A percentile compares a stretch with the other conserved stretches of the same genome.
Conservation (phyloP, 148 eudicot genomes). For the Vaccinium corymbosum region DNA sequence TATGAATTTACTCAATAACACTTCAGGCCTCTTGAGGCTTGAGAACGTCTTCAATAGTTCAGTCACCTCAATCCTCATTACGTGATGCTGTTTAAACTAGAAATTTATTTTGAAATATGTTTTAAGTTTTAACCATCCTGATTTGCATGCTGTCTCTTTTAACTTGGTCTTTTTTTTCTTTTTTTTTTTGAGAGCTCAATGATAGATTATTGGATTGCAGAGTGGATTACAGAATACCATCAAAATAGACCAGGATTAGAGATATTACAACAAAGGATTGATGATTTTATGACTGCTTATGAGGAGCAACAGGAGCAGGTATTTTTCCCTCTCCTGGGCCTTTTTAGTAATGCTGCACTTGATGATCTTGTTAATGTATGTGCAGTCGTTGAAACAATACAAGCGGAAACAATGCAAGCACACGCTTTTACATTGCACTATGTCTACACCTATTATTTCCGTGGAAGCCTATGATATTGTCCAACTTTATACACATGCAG, state of each 20-base stretch:
- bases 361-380: not conserved
- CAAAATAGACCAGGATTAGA: constrained; percentile 67
- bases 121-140: not conserved
- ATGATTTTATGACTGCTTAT: constrained; percentile 63
- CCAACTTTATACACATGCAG: not conserved
- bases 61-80: not conserved
- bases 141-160: not conserved
- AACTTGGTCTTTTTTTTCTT: not conserved
- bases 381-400: not conserved
- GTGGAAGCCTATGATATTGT: not conserved
- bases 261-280: constrained; percentile 70
- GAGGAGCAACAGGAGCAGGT: constrained; percentile 79
- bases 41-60: not conserved
- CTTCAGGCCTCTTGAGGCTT: not conserved
- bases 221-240: constrained; percentile 67
- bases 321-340: constrained; percentile 11
- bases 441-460: not conserved
- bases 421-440: not conserved
- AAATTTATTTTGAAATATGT: not conserved
- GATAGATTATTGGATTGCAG: constrained; percentile 34
- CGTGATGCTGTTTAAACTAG: not conserved
- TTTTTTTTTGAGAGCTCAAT: not conserved
- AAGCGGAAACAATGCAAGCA: not conserved
- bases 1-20: not conserved
- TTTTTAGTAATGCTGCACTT: not conserved